phyloP scores from a whole-genome alignment of 129 eudicot species.

The Centrapalus pauciflorus region DNA sequence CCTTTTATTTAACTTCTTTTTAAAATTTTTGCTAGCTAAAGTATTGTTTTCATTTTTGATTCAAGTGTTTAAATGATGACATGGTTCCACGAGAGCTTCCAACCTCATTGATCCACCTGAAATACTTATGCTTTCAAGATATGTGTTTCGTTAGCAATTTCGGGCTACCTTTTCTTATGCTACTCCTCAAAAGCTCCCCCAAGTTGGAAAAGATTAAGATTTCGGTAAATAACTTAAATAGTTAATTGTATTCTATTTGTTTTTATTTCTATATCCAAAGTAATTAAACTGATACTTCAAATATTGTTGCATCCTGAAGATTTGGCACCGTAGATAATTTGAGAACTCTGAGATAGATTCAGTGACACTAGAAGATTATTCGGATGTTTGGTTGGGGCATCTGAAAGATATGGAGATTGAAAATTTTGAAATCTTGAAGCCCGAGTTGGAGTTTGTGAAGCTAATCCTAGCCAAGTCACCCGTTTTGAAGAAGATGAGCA shows the following conservation, averaged over 20 bases:
- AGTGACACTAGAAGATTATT: background rate
- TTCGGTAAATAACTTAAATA: background rate
- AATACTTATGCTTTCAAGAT: background rate
- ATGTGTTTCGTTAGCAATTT: background rate
- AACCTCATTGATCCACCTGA: conserved; percentile 8
- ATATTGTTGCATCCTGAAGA: background rate
- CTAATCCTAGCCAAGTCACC: conserved; percentile 15
- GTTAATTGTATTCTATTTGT: background rate
- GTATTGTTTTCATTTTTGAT: background rate
- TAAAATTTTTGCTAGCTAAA: background rate
- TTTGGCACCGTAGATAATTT: background rate
- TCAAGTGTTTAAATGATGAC: no score
- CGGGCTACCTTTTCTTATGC: background rate
- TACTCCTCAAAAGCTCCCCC: background rate
- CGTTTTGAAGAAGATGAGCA: background rate
- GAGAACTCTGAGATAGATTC: background rate
- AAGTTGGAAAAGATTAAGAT: conserved; percentile 4
- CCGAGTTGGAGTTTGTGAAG: conserved; percentile 8
- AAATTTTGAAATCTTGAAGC: background rate
- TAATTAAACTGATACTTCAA: background rate
- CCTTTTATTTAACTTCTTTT: background rate
- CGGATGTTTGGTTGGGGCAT: conserved; percentile 2
- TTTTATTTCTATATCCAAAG: background rate
- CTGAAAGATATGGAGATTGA: background rate
- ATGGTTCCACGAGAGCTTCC: background rate